These are phyloP conservation scores for Apostasia shenzhenica DNA, from an alignment of 106 monocot species.

Conservation along the genomic window DNA sequence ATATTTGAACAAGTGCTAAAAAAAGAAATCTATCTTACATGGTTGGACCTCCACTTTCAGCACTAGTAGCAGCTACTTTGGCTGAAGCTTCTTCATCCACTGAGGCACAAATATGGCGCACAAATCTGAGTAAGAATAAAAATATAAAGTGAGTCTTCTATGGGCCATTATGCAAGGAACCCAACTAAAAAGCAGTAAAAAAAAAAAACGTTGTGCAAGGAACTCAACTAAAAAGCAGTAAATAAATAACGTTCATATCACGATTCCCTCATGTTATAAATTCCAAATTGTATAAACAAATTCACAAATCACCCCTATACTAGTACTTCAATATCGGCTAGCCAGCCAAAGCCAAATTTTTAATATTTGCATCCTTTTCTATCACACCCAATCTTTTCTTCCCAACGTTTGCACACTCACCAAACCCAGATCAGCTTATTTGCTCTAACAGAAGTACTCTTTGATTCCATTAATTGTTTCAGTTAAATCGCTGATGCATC, in stretches of 20 bases:
- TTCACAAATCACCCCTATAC: background rate
- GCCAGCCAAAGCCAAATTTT: no score
- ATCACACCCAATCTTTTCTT: no score
- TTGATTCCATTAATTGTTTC: no score
- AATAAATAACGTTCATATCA: background rate
- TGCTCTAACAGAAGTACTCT: no score
- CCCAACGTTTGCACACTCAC: no score
- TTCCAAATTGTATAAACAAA: background rate
- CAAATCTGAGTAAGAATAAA: slow-evolving; percentile 22
- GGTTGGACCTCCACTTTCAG: slow-evolving; percentile 61
- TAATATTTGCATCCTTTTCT: no score
- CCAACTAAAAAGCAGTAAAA: background rate
- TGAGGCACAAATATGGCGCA: slow-evolving; percentile 40
- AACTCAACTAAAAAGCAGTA: background rate
- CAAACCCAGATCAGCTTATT: no score
- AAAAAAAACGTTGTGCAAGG: background rate
- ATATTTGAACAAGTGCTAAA: background rate
- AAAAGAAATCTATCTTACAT: slow-evolving; percentile 26
- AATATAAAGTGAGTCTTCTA: background rate
- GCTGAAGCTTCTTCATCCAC: slow-evolving; percentile 66
- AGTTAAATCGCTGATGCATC: no score
- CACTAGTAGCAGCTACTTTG: slow-evolving; percentile 42
- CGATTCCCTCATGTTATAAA: background rate
- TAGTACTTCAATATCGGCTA: no score
- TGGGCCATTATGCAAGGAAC: background rate